Evolutionary conservation across 179 eudicot species (phyloP).

Genomic region (Silene coronaria): DNA sequence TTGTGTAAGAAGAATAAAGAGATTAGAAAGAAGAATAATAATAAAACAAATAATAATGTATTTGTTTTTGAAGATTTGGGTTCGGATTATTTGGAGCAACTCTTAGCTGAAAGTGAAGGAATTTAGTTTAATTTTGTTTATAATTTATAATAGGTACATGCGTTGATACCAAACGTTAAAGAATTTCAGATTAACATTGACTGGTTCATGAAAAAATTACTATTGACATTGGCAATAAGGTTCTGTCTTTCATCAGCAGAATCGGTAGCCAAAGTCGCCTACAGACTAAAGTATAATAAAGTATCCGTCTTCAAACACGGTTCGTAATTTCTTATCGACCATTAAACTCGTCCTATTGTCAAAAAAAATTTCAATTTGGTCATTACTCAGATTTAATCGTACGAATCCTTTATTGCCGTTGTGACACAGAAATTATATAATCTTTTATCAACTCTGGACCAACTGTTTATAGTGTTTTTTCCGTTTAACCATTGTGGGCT

Average conservation of each 20-base stretch:
- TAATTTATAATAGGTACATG: too few relatives aligned
- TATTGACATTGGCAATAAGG: too few relatives aligned
- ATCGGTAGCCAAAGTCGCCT: too few relatives aligned
- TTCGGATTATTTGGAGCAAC: slow-evolving; percentile 55
- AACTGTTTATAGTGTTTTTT: neutral
- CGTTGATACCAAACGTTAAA: too few relatives aligned
- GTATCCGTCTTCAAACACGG: too few relatives aligned
- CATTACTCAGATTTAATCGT: neutral
- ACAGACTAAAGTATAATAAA: too few relatives aligned
- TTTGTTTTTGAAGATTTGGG: slow-evolving; percentile 66
- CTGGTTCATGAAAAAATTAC: too few relatives aligned
- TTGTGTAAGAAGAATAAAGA: slow-evolving; percentile 18
- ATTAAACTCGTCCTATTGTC: too few relatives aligned
- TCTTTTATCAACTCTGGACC: neutral
- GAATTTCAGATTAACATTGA: too few relatives aligned
- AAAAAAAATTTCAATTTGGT: neutral
- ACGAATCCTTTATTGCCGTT: neutral
- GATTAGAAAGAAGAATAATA: neutral
- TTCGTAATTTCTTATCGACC: too few relatives aligned
- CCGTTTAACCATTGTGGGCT: neutral
- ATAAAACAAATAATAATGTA: slow-evolving; percentile 21
- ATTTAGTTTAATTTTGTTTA: neutral
- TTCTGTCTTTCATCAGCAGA: too few relatives aligned
- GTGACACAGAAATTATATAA: neutral
- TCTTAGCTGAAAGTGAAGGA: slow-evolving; percentile 36